Conservation (phyloP, 106 monocot genomes). For the Dendrobium huoshanense region DNA sequence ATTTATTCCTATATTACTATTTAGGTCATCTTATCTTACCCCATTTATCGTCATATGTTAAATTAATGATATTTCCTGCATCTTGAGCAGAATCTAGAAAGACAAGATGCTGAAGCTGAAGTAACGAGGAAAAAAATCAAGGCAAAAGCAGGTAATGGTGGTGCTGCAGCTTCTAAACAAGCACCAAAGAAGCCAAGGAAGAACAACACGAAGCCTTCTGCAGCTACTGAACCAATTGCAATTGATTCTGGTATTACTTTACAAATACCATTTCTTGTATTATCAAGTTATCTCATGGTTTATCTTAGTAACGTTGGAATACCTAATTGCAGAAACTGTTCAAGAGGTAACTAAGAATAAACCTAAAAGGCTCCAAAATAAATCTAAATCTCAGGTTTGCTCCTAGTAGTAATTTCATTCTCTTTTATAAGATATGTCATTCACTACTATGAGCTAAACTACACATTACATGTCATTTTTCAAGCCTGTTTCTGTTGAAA, state of each 20-base stretch:
- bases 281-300: neutral
- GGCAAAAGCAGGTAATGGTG: neutral
- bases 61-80: constrained; percentile 1
- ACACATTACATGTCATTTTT: neutral
- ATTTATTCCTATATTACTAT: neutral
- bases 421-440: neutral
- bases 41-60: neutral
- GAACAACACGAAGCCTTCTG: constrained; percentile 9
- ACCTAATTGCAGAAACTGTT: neutral
- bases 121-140: constrained; percentile 15
- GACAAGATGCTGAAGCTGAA: constrained; percentile 34
- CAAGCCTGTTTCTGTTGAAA: constrained; percentile 19
- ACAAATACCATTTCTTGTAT: neutral
- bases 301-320: neutral
- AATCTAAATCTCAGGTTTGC: constrained; percentile 40
- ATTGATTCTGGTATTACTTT: constrained; percentile 13
- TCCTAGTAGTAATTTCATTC: neutral
- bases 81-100: constrained; percentile 32
- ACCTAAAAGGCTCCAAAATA: constrained; percentile 39
- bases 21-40: neutral
- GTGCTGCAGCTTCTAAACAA: constrained; percentile 6
- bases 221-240: neutral
- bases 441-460: neutral
- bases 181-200: constrained; percentile 32
- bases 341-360: constrained; percentile 24